These are phyloP conservation scores for Diplodia mutila DNA, from an alignment of 2,329 filamentous ascomycete species.

Conservation along the genomic window DNA sequence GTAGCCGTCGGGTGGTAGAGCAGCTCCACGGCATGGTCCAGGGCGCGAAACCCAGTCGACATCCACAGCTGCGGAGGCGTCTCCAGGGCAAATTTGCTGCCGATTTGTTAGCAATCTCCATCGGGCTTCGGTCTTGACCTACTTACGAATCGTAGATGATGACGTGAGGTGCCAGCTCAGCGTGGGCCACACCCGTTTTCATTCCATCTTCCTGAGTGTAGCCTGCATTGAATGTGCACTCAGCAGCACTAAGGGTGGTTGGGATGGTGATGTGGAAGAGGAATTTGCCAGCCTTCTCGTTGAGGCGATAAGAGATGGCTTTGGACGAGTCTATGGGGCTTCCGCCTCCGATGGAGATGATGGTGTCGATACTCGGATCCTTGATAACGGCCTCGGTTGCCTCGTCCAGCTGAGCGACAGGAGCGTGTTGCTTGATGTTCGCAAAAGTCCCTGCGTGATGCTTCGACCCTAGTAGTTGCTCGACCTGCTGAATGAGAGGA, in stretches of 20 bases:
- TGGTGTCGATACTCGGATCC: conserved; percentile 55
- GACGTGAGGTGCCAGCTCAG: conserved; percentile 50
- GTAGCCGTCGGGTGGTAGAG: conserved; percentile 57
- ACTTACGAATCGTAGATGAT: conserved; percentile 55
- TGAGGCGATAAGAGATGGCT: conserved; percentile 41
- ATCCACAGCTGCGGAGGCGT: conserved; percentile 57
- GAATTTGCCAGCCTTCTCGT: conserved; percentile 40
- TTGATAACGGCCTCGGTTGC: conserved; percentile 53
- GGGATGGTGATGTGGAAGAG: conserved; percentile 46
- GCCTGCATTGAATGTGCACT: conserved; percentile 58
- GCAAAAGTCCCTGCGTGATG: conserved; percentile 59
- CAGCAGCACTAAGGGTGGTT: conserved; percentile 54
- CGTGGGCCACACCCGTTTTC: conserved; percentile 53
- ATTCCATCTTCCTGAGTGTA: conserved; percentile 55
- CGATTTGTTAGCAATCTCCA: conserved; percentile 8
- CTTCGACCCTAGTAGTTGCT: conserved; percentile 49
- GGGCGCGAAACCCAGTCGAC: conserved; percentile 56
- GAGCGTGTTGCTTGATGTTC: conserved; percentile 60
- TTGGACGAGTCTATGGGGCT: conserved; percentile 57
- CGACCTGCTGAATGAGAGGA: conserved; percentile 55
- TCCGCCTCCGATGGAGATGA: conserved; percentile 60
- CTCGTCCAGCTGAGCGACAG: conserved; percentile 58
- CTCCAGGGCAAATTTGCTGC: conserved; percentile 50
- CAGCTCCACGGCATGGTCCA: conserved; percentile 61
- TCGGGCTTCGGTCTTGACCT: background rate